phyloP scores from a whole-genome alignment of 305 asterid genomes.

The Salvia sclarea region DNA sequence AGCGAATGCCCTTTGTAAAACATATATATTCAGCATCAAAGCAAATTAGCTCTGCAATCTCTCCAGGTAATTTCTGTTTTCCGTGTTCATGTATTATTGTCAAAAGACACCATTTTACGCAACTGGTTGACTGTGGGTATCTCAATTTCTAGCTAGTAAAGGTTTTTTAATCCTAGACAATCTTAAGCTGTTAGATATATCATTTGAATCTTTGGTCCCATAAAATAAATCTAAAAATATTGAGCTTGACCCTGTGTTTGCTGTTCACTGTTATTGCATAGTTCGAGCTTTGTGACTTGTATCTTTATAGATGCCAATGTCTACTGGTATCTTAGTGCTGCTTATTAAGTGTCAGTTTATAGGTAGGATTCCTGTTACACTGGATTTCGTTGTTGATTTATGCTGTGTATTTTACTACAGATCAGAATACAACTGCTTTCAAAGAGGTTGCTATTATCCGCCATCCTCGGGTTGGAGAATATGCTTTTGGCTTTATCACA shows the following conservation, averaged over 20 bases:
- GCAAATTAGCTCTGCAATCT: conserved; percentile 89
- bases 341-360: neutral
- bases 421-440: conserved; percentile 88
- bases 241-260: neutral
- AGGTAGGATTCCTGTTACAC: conserved; percentile 7
- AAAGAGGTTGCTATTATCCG: conserved; percentile 94
- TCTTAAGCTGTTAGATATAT: conserved; percentile 2
- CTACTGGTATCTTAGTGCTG: conserved; percentile 1
- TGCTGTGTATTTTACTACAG: conserved; percentile 40
- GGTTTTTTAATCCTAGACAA: neutral
- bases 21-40: conserved; percentile 91
- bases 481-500: conserved; percentile 85
- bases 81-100: neutral
- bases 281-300: conserved; percentile 1
- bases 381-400: conserved; percentile 18
- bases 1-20: conserved; percentile 84
- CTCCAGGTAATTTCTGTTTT: conserved; percentile 64
- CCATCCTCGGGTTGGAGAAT: conserved; percentile 96
- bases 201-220: neutral
- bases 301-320: neutral
- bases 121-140: conserved; percentile 7
- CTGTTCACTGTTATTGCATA: neutral
- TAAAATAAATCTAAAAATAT: neutral
- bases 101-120: neutral
- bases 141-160: neutral